phyloP scores from a whole-genome alignment of 306 rosid species.

The Leucaena leucocephala region DNA sequence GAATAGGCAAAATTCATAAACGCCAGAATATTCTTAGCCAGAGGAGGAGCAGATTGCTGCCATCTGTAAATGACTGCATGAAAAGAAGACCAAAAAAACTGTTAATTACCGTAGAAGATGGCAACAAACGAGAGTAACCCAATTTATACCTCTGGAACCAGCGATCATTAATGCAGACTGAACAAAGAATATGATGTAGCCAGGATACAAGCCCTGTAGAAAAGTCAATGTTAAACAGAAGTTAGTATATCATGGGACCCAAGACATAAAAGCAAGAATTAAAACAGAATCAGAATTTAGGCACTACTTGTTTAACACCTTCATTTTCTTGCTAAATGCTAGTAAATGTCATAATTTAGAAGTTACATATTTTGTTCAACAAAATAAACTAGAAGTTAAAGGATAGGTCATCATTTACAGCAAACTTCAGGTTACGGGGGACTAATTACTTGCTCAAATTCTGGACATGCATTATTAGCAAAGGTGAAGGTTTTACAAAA shows the following conservation, averaged over 20 bases:
- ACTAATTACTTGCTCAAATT: conserved; percentile 23
- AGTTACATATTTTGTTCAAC: neutral
- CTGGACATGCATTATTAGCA: conserved; percentile 9
- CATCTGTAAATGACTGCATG: conserved; percentile 89
- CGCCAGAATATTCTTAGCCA: conserved; percentile 60
- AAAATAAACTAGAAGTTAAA: neutral
- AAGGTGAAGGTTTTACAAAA: neutral
- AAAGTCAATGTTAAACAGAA: conserved; percentile 21
- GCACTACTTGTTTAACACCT: conserved; percentile 3
- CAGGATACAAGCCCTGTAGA: conserved; percentile 90
- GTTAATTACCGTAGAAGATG: conserved; percentile 37
- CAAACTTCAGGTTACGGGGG: neutral
- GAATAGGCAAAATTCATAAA: conserved; percentile 77
- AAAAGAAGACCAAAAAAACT: conserved; percentile 15
- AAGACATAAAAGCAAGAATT: conserved; percentile 7
- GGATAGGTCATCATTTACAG: conserved; percentile 4
- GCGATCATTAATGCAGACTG: conserved; percentile 98
- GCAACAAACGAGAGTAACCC: conserved; percentile 10
- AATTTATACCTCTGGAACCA: conserved; percentile 84
- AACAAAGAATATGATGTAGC: conserved; percentile 93
- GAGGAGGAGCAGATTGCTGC: conserved; percentile 79
- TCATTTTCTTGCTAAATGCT: conserved; percentile 5
- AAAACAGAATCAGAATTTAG: conserved; percentile 10
- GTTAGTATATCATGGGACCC: neutral
- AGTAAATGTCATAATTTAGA: neutral